A percentile compares a stretch with the other conserved stretches of the same genome.
phyloP scores from a whole-genome alignment of 768 basidiomycete species.

The Grammothele lineata region DNA sequence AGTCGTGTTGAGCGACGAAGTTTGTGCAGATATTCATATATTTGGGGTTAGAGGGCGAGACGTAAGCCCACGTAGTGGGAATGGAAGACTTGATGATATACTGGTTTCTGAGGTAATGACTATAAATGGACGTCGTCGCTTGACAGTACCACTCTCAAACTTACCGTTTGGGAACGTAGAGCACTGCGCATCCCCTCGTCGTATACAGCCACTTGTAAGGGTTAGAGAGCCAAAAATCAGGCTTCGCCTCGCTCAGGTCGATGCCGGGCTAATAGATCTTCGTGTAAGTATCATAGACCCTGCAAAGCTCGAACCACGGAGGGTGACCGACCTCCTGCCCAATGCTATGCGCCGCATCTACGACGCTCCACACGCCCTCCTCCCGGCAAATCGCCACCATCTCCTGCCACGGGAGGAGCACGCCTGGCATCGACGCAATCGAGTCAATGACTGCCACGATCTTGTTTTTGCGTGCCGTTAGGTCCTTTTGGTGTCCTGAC shows the following conservation, averaged over 20 bases:
- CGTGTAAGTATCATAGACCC: not conserved
- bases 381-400: constrained; percentile 62
- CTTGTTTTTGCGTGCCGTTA: constrained; percentile 31
- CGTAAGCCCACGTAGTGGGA: constrained; percentile 52
- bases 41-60: constrained; percentile 32
- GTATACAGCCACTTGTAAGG: constrained; percentile 84
- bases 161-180: constrained; percentile 70
- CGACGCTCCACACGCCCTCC: constrained; percentile 58
- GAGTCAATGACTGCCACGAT: constrained; percentile 68
- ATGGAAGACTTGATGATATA: constrained; percentile 55
- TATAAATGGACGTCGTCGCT: too few relatives aligned
- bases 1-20: constrained; percentile 23
- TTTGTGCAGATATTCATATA: constrained; percentile 10
- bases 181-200: constrained; percentile 60
- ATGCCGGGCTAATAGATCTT: constrained; percentile 34
- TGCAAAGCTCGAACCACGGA: too few relatives aligned
- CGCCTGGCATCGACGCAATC: constrained; percentile 60
- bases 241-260: constrained; percentile 48
- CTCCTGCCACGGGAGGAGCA: constrained; percentile 65
- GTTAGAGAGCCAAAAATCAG: constrained; percentile 84
- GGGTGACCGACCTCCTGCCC: constrained; percentile 58
- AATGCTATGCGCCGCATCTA: constrained; percentile 79
- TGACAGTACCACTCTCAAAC: too few relatives aligned
- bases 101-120: constrained; percentile 46
- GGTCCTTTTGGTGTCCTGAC: not conserved